phyloP scores from a whole-genome alignment of 441 rosid species.

The Hypseocharis bilobata region DNA sequence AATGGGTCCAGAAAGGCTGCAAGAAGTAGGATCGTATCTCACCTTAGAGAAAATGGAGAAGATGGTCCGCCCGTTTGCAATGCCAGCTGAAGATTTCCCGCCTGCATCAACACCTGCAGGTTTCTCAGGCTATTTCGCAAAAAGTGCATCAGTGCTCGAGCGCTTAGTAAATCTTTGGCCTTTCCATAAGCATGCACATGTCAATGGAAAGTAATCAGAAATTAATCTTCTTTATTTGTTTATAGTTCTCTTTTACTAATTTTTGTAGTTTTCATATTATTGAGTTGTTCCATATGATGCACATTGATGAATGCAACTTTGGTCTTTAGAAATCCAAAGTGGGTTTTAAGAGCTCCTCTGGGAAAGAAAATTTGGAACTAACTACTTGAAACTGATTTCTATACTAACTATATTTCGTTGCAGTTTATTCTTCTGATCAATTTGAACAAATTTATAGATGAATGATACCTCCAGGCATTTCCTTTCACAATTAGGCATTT shows the following conservation, averaged over 20 bases:
- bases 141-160: conserved; percentile 91
- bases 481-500: too few species aligned
- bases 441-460: too few species aligned
- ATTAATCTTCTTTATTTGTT: neutral
- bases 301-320: neutral
- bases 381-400: conserved; percentile 11
- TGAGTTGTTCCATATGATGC: neutral
- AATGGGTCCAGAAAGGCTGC: conserved; percentile 99
- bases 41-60: conserved; percentile 83
- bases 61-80: conserved; percentile 87
- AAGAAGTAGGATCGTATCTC: conserved; percentile 79
- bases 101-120: conserved; percentile 87
- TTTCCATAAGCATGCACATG: conserved; percentile 58
- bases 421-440: too few species aligned
- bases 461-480: too few species aligned
- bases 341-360: conserved; percentile 16
- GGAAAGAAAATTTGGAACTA: too few species aligned
- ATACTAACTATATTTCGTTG: too few species aligned
- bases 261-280: too few species aligned
- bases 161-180: conserved; percentile 95
- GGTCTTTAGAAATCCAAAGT: conserved; percentile 10
- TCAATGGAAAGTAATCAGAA: conserved; percentile 49
- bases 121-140: conserved; percentile 89
- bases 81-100: conserved; percentile 99
- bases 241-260: too few species aligned